Evolutionary conservation across 345 rosid species (phyloP).

Genomic region (Rhizophora mangle): DNA sequence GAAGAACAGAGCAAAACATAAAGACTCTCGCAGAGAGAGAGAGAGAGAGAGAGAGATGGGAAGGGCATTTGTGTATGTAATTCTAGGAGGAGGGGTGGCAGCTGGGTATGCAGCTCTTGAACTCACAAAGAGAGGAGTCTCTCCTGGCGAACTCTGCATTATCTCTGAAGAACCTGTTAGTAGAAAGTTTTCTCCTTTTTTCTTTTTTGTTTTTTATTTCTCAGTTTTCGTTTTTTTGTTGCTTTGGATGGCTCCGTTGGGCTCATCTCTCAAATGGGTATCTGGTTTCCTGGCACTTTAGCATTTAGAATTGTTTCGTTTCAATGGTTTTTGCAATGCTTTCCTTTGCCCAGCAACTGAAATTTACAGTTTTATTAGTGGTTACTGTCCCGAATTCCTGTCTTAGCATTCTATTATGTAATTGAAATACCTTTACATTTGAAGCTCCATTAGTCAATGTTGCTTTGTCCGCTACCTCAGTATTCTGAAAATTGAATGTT

Average conservation of each 20-base stretch:
- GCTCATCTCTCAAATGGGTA: slow-evolving; percentile 8
- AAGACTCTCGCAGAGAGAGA: background rate
- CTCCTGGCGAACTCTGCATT: slow-evolving; percentile 88
- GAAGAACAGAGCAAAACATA: background rate
- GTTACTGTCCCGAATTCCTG: background rate
- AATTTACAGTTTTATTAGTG: slow-evolving; percentile 13
- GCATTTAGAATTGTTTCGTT: slow-evolving; percentile 3
- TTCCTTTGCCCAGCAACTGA: background rate
- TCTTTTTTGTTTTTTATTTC: no score
- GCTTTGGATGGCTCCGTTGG: background rate
- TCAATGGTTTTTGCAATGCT: background rate
- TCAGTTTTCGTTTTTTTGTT: background rate
- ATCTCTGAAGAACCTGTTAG: slow-evolving; percentile 89
- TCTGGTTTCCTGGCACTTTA: background rate
- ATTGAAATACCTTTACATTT: no score
- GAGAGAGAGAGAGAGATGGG: slow-evolving; percentile 50
- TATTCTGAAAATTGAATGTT: background rate
- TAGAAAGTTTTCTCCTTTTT: background rate
- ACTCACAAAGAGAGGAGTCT: slow-evolving; percentile 68
- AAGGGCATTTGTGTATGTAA: slow-evolving; percentile 93
- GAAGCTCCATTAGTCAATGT: no score
- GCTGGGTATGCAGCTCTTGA: slow-evolving; percentile 98
- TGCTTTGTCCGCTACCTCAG: no score
- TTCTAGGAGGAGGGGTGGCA: slow-evolving; percentile 93
- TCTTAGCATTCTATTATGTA: background rate